A percentile compares a stretch with the other conserved stretches of the same genome.
These are phyloP conservation scores for Plenodomus biglobosus DNA, from an alignment of 2,329 filamentous ascomycete species.

Conservation along the genomic window DNA sequence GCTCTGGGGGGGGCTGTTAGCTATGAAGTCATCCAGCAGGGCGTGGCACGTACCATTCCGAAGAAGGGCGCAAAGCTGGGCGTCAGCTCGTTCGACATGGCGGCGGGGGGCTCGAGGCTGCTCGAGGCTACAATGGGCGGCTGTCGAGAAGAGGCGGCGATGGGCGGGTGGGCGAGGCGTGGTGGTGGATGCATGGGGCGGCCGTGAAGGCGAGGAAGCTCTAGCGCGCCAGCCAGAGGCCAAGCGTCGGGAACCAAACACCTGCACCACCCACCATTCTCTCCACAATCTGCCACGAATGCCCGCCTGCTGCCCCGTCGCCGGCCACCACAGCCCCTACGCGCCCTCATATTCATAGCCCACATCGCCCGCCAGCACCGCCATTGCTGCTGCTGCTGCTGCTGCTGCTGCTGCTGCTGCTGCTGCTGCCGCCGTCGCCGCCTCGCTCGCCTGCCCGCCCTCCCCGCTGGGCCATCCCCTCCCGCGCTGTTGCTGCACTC, in stretches of 20 bases:
- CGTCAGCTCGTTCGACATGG: constrained; percentile 44
- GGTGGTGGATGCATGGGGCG: constrained; percentile 3
- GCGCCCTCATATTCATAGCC: constrained; percentile 3
- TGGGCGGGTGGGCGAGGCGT: constrained; percentile 2
- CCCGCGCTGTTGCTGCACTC: constrained; percentile 10
- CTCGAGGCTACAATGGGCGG: neutral
- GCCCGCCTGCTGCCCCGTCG: constrained; percentile 10
- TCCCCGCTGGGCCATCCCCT: constrained; percentile 27
- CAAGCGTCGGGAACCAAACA: constrained; percentile 13
- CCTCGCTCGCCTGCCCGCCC: constrained; percentile 10
- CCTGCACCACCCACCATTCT: constrained; percentile 11
- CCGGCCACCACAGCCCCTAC: constrained; percentile 3
- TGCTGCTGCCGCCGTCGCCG: constrained; percentile 9
- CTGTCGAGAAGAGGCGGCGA: constrained; percentile 2
- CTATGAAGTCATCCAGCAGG: constrained; percentile 27
- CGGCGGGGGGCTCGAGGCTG: neutral
- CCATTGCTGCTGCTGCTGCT: constrained; percentile 14
- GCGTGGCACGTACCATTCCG: constrained; percentile 69
- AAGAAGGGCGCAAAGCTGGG: constrained; percentile 87
- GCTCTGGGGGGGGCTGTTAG: constrained; percentile 56
- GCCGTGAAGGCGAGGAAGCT: constrained; percentile 10
- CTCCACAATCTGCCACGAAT: constrained; percentile 11
- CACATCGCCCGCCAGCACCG: neutral
- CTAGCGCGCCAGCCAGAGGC: neutral
- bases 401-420: constrained; percentile 2